These are phyloP conservation scores for Pseudognaphalium luteoalbum DNA, from an alignment of 129 eudicot genomes.

Conservation along the genomic window DNA sequence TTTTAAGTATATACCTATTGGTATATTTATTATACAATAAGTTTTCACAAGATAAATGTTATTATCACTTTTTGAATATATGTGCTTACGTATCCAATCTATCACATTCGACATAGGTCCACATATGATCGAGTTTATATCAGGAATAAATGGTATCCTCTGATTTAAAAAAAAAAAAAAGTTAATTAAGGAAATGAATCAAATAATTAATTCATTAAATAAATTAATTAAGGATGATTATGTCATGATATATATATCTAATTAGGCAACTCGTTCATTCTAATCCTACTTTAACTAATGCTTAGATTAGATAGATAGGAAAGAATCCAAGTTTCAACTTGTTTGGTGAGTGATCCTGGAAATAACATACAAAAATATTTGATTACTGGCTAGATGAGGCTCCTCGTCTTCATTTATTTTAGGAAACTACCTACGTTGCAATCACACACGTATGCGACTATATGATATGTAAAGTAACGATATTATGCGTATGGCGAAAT, in stretches of 20 bases:
- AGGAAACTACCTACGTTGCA: no score
- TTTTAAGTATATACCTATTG: no score
- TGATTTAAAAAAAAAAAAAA: no score
- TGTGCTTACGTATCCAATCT: background rate
- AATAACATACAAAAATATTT: background rate
- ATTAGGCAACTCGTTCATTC: slow-evolving; percentile 15
- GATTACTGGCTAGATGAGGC: no score
- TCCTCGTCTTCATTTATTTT: no score
- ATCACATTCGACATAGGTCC: background rate
- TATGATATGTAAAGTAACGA: no score
- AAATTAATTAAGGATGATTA: background rate
- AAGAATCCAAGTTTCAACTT: slow-evolving; percentile 20
- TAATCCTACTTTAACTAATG: slow-evolving; percentile 2
- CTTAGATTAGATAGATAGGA: background rate
- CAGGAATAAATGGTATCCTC: background rate
- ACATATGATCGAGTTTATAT: background rate
- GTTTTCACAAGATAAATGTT: no score
- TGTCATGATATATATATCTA: background rate
- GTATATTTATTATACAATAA: no score
- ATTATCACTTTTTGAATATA: background rate
- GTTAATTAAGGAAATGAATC: background rate
- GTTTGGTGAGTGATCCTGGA: slow-evolving; percentile 9
- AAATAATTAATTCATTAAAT: background rate
- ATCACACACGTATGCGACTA: no score
- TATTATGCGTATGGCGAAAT: no score